Evolutionary conservation across 1,284 basidiomycete species (phyloP), one percentile per base, ranked within the genome.

Genomic region (Ceratobasidium sp.): DNA sequence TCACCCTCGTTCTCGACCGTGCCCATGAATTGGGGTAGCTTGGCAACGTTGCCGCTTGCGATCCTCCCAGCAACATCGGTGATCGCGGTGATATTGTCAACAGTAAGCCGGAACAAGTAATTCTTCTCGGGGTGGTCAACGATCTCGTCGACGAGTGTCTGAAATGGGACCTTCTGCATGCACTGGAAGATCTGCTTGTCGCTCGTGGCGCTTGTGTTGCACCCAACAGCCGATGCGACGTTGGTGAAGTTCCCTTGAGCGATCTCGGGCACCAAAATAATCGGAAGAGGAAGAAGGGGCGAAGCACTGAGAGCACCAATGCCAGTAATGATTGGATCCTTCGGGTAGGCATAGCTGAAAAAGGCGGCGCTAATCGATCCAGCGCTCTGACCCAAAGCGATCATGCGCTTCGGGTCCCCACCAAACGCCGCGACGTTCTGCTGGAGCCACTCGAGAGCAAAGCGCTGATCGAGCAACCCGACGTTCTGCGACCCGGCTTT

Each of bases 371-470:
- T 67, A 11, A 59, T 23, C 3, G 64, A 58, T 1, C 73, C 73
- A 1, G 73, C 73, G 50, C 73, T 73, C 44, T 80, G 77, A 57
- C 79, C 79, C 26, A 78, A 79, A 0, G 75, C 73, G 3, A 78
- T 79, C 49, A 80, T 76, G 14, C 78, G 78, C 49, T 75, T 73
- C 13, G 78, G 76, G 75, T 85, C 81, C 30, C 86, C 86, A 1
- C 85, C 85, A 72, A 85, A 86, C 1, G 78, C 77, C 38, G 77
- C 76, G 63, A 86, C 83, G 74, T 85, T 81, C 67, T 81, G 58
- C 44, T 82, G 80, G 0, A 86, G 81, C 85, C 85, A 87, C 73
- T 83, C 77, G 9, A 87, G 77, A 0, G 81, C 83, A 26, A 82
- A 77, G 5, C 80, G 78, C 70, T 85, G 82, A 76, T 87, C 85